Evolutionary conservation across 2,329 filamentous ascomycete genomes (phyloP).

Genomic region (Scedosporium apiospermum): DNA sequence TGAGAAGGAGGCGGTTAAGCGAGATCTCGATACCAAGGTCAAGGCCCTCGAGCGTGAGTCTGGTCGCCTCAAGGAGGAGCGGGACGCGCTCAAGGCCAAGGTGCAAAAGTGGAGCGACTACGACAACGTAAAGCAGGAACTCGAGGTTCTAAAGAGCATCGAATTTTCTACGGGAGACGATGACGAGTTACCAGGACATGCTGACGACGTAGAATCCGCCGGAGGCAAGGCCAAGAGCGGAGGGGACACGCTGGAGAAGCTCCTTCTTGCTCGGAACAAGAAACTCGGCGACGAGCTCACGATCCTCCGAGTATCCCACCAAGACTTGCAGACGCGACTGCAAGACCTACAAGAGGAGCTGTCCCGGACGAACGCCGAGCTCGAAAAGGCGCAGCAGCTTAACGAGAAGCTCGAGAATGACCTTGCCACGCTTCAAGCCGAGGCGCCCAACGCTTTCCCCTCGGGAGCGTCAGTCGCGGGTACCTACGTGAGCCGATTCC

Average conservation of each 20-base stretch:
- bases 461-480: conserved; percentile 88
- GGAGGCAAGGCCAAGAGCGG: conserved; percentile 29
- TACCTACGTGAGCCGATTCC: conserved; percentile 75
- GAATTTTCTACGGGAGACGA: conserved; percentile 91
- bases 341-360: conserved; percentile 76
- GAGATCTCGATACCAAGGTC: conserved; percentile 64
- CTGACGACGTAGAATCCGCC: conserved; percentile 18
- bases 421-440: conserved; percentile 75
- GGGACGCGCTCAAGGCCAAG: conserved; percentile 69
- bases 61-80: conserved; percentile 65
- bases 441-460: conserved; percentile 74
- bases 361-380: conserved; percentile 70
- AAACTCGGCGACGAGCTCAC: conserved; percentile 92
- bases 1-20: conserved; percentile 73
- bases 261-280: conserved; percentile 88
- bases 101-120: conserved; percentile 89
- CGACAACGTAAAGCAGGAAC: conserved; percentile 89
- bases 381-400: conserved; percentile 75
- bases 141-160: conserved; percentile 95
- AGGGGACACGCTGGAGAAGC: conserved; percentile 78
- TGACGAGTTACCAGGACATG: conserved; percentile 46
- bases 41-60: conserved; percentile 74
- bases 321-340: conserved; percentile 75
- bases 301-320: conserved; percentile 83
- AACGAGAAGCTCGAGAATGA: conserved; percentile 90